Conservation (phyloP, 306 rosid genomes). For the Calophaca sinica region DNA sequence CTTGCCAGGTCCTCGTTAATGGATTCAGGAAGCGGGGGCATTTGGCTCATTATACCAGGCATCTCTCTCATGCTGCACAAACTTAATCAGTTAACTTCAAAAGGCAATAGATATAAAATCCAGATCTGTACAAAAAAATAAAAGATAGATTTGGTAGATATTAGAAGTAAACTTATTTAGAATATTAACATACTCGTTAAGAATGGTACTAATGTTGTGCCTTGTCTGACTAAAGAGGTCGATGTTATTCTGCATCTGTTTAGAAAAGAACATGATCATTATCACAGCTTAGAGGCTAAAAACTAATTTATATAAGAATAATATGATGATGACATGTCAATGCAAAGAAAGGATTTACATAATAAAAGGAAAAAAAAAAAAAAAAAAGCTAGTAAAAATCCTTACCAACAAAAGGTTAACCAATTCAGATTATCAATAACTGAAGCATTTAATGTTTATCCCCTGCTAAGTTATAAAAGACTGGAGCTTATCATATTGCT, state of each 20-base stretch:
- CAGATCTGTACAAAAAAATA: not conserved
- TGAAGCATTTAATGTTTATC: constrained; percentile 2
- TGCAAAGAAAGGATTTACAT: not conserved
- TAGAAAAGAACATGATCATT: constrained; percentile 37
- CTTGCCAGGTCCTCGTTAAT: constrained; percentile 77
- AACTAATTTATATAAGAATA: constrained; percentile 14
- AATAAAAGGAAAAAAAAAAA: not conserved
- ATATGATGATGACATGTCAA: constrained; percentile 25
- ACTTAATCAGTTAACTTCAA: constrained; percentile 31
- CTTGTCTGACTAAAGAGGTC: constrained; percentile 71
- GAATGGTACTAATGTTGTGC: constrained; percentile 68
- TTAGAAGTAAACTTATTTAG: constrained; percentile 9
- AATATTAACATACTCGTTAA: constrained; percentile 71
- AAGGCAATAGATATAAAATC: constrained; percentile 32
- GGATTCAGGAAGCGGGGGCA: constrained; percentile 73
- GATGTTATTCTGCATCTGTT: constrained; percentile 86
- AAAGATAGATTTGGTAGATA: constrained; percentile 11
- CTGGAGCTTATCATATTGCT: constrained; percentile 19
- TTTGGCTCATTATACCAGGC: constrained; percentile 89
- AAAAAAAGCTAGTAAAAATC: not conserved
- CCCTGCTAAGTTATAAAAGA: not conserved
- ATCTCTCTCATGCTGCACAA: constrained; percentile 76
- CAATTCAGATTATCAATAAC: constrained; percentile 27
- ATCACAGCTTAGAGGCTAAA: constrained; percentile 37
- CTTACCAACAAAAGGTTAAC: not conserved